Conservation (phyloP, 257 asterid species). For the Verbena officinalis region DNA sequence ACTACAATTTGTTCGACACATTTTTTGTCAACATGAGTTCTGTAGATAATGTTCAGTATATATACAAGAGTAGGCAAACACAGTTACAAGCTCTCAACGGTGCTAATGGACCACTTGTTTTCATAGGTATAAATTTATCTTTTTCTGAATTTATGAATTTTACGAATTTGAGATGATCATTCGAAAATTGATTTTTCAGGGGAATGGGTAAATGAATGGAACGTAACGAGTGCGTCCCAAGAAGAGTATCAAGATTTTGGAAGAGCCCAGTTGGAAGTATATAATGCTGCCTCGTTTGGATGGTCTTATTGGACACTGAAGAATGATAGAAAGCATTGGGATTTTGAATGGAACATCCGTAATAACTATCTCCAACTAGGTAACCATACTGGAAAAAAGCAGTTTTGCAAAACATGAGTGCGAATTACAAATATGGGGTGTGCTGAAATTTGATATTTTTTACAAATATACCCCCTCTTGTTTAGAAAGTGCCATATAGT, state of each 20-base stretch:
- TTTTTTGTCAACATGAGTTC: slow-evolving; percentile 58
- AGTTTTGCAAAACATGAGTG: too few relatives aligned
- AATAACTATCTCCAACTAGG: slow-evolving; percentile 71
- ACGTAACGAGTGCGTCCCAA: slow-evolving; percentile 52
- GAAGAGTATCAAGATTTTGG: slow-evolving; percentile 70
- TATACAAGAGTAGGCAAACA: slow-evolving; percentile 55
- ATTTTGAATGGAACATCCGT: slow-evolving; percentile 76
- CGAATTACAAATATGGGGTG: too few relatives aligned
- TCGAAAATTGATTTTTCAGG: slow-evolving; percentile 45
- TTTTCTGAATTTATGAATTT: neutral
- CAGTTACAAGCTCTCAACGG: slow-evolving; percentile 64
- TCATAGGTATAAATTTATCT: slow-evolving; percentile 49
- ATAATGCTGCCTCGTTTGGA: slow-evolving; percentile 73
- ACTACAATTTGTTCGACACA: slow-evolving; percentile 70
- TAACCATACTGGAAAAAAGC: neutral
- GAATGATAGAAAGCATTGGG: slow-evolving; percentile 75
- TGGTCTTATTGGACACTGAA: slow-evolving; percentile 85
- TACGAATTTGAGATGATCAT: neutral
- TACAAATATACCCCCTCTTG: too few relatives aligned
- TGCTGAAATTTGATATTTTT: too few relatives aligned
- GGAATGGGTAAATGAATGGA: slow-evolving; percentile 89
- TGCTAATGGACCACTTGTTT: slow-evolving; percentile 75
- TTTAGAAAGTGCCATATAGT: too few relatives aligned
- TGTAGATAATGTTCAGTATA: slow-evolving; percentile 54
- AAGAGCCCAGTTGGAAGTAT: slow-evolving; percentile 67